phyloP scores from a whole-genome alignment of 306 rosid species.

The Fragaria nilgerrensis region DNA sequence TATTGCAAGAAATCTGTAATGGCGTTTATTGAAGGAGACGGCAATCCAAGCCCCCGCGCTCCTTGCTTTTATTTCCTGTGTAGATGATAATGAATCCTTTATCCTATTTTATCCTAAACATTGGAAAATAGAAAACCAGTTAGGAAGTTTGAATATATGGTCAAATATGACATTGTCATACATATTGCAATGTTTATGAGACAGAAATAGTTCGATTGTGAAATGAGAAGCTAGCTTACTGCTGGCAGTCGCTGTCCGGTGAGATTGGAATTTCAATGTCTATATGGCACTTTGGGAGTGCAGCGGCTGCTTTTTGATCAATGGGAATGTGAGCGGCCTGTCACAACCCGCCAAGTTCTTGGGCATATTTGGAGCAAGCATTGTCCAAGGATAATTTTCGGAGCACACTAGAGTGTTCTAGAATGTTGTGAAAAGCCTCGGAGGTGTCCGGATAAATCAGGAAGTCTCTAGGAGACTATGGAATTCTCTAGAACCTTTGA shows the following conservation, averaged over 20 bases:
- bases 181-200: neutral
- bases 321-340: neutral
- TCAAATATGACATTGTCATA: no score
- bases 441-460: no score
- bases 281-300: neutral
- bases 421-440: no score
- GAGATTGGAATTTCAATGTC: neutral
- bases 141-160: neutral
- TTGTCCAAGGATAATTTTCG: no score
- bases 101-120: neutral
- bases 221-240: neutral
- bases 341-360: no score
- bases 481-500: no score
- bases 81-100: neutral
- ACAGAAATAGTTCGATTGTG: no score
- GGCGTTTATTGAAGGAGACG: neutral
- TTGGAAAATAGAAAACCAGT: neutral
- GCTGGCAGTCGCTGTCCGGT: neutral
- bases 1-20: neutral
- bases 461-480: no score
- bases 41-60: neutral
- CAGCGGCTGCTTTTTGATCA: neutral
- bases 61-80: constrained; percentile 7
- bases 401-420: no score
- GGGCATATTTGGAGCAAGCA: no score